A percentile compares a stretch with the other conserved stretches of the same genome.
phyloP scores from a whole-genome alignment of 306 rosid species.

The Hippophae tibetana region DNA sequence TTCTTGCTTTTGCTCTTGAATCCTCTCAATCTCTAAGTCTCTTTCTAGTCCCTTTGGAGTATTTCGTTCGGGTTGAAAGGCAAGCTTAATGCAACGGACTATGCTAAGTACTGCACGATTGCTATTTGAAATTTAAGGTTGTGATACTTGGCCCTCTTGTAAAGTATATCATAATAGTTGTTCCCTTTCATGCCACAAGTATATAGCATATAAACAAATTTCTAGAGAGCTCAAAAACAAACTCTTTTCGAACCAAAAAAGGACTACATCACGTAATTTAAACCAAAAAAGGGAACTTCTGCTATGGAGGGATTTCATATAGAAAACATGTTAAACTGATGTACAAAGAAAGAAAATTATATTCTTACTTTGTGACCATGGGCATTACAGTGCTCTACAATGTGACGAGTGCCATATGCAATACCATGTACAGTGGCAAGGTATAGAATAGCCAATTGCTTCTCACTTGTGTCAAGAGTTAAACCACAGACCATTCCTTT shows the following conservation, averaged over 20 bases:
- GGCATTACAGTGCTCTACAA: conserved; percentile 88
- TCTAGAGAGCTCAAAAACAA: neutral
- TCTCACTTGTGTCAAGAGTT: conserved; percentile 82
- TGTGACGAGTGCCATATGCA: conserved; percentile 95
- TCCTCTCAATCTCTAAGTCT: too few relatives aligned
- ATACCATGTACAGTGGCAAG: conserved; percentile 84
- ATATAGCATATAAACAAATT: too few relatives aligned
- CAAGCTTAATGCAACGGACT: too few relatives aligned
- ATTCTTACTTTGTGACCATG: conserved; percentile 89
- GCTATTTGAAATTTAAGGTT: too few relatives aligned
- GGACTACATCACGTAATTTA: neutral
- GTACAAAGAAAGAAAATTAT: neutral
- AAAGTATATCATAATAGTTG: too few relatives aligned
- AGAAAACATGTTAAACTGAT: neutral
- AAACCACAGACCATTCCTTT: conserved; percentile 83
- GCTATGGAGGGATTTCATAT: neutral
- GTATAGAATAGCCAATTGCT: conserved; percentile 70
- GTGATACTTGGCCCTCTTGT: too few relatives aligned
- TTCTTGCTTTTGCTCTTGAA: too few relatives aligned
- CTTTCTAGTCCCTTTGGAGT: too few relatives aligned
- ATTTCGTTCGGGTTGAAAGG: too few relatives aligned
- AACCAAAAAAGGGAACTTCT: too few relatives aligned
- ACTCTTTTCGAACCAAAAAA: neutral
- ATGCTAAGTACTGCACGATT: too few relatives aligned
- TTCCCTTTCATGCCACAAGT: too few relatives aligned